phyloP scores from a whole-genome alignment of 768 basidiomycete species.

The Lactarius quietus region DNA sequence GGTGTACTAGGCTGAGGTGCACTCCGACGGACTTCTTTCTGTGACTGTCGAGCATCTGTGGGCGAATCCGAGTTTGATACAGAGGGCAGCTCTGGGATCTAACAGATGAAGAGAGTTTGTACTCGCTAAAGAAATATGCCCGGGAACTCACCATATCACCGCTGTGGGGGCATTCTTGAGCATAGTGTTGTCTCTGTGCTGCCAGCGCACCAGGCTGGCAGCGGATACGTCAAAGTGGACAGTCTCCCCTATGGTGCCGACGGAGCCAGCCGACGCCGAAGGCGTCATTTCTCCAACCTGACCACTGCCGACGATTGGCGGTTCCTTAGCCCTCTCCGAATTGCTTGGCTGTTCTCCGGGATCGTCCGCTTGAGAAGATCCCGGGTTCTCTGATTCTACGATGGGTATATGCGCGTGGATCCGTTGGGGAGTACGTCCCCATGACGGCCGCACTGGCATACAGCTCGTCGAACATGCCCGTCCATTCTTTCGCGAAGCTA shows the following conservation, averaged over 20 bases:
- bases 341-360: neutral
- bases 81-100: neutral
- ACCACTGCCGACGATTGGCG: neutral
- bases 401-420: neutral
- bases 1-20: neutral
- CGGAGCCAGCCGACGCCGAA: neutral
- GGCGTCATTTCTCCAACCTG: neutral
- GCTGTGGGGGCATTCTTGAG: neutral
- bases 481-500: conserved; percentile 19
- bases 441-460: neutral
- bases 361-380: neutral
- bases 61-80: neutral
- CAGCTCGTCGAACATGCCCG: conserved; percentile 18
- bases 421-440: neutral
- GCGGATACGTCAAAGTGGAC: neutral
- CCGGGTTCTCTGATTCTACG: neutral
- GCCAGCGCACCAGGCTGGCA: conserved; percentile 1
- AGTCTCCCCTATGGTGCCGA: neutral
- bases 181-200: conserved; percentile 12
- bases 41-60: neutral
- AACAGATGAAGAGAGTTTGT: neutral
- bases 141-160: neutral
- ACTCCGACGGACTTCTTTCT: neutral
- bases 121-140: neutral
- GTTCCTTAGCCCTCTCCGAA: neutral